A percentile compares a stretch with the other conserved stretches of the same genome.
Evolutionary conservation across 345 rosid species (phyloP).

Genomic region (Gossypium sturtianum): DNA sequence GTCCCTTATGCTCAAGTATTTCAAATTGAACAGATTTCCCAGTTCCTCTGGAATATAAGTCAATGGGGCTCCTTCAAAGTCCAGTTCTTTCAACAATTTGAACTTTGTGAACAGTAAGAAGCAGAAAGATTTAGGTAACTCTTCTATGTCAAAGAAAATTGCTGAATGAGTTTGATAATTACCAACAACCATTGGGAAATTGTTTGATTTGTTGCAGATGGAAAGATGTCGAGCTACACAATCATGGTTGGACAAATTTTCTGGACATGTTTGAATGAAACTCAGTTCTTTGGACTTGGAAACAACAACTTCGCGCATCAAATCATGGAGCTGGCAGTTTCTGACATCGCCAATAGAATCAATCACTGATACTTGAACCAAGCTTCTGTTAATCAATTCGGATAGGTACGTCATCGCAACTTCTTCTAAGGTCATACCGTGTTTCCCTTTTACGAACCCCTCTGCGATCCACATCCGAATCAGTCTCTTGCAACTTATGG

Average conservation of each 20-base stretch:
- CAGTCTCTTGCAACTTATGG: not conserved
- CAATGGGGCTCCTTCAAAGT: constrained; percentile 18
- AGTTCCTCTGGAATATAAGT: constrained; percentile 10
- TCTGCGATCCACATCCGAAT: not conserved
- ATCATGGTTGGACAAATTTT: not conserved
- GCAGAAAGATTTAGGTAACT: not conserved
- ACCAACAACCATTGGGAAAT: not conserved
- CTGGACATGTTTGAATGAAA: not conserved
- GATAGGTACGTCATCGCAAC: not conserved
- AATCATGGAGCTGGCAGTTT: not conserved
- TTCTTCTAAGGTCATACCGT: not conserved
- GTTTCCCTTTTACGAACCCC: not conserved
- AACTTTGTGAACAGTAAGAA: not conserved
- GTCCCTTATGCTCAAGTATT: constrained; percentile 18
- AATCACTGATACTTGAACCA: not conserved
- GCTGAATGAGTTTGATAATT: constrained; percentile 9
- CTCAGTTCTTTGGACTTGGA: not conserved
- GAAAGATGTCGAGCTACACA: not conserved
- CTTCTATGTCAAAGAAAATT: constrained; percentile 1
- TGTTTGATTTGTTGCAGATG: not conserved
- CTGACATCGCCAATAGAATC: not conserved
- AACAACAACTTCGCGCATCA: not conserved
- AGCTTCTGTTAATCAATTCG: not conserved
- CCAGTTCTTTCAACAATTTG: constrained; percentile 18
- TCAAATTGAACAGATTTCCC: constrained; percentile 13